Percentiles rank a stretch among this genome's conserved stretches.
Conservation (phyloP, 2,329 filamentous ascomycete genomes). For the Hypoxylon sp. region DNA sequence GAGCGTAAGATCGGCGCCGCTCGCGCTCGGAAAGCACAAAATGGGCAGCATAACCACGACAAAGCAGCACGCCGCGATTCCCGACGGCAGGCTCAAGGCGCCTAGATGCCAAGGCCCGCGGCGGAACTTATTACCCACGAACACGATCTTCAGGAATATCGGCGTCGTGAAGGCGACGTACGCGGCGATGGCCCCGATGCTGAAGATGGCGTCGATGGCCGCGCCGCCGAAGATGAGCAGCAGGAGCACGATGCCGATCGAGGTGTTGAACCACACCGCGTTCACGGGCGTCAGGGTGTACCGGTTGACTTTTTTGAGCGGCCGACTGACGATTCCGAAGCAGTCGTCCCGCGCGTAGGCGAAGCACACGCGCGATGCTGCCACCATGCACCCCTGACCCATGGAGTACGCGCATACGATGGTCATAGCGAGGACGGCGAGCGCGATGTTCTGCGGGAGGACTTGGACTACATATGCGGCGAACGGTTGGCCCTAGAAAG, state of each 20-base stretch:
- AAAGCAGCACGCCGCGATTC: slow-evolving; percentile 68
- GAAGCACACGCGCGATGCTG: slow-evolving; percentile 74
- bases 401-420: slow-evolving; percentile 78
- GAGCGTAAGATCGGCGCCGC: slow-evolving; percentile 64
- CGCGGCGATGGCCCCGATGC: slow-evolving; percentile 75
- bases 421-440: slow-evolving; percentile 73
- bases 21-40: slow-evolving; percentile 72
- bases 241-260: slow-evolving; percentile 69
- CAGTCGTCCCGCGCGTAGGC: slow-evolving; percentile 80
- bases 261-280: slow-evolving; percentile 75
- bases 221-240: slow-evolving; percentile 74
- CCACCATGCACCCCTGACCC: slow-evolving; percentile 79
- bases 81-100: slow-evolving; percentile 67
- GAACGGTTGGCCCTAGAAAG: slow-evolving; percentile 70
- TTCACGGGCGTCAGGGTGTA: slow-evolving; percentile 76
- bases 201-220: slow-evolving; percentile 76
- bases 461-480: slow-evolving; percentile 77
- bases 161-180: slow-evolving; percentile 72
- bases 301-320: slow-evolving; percentile 71
- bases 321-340: slow-evolving; percentile 68
- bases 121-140: slow-evolving; percentile 73
- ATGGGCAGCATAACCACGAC: slow-evolving; percentile 76
- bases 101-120: slow-evolving; percentile 78
- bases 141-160: slow-evolving; percentile 69
- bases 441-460: slow-evolving; percentile 68